Evolutionary conservation across 495 filamentous ascomycete genomes (phyloP), one percentile per base, ranked within the genome.

Genomic region (Aspergillus nidulans): DNA sequence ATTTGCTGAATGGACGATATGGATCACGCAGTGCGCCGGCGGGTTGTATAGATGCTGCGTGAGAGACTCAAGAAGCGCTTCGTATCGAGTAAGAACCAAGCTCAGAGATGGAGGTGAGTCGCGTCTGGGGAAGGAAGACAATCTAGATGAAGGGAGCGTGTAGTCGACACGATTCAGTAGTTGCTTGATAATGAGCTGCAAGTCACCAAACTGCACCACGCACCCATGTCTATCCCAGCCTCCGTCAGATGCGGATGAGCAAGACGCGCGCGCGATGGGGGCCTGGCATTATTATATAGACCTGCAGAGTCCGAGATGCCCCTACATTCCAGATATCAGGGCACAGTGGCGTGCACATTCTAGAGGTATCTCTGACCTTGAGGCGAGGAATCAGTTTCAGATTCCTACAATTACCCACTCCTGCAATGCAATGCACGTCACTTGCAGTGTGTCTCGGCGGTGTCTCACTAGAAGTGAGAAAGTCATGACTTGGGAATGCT

Each of bases 291-390:
- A 12, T 34, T 34, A 34, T 28, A 28, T 28, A 28, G 9, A 28
- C n/a, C 46, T 4, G 13, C 19, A 23, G 4, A 16, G 16, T 23
- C 6, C 21, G 13, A 39, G 30, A 45, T 45, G 32, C 47, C 32
- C 47, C 47, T 49, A 32, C 47, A 49, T 39, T 49, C 47, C 47
- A 49, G 32, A 15, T 26, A 47, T 34, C 30, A 32, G 8, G 18
- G 42, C 20, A 38, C 41, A 45, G 8, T n/a, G 10, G 25, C 25
- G 32, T 36, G 32, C 42, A n/a, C 42, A 45, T 45, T 45, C 42
- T 28, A 25, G 41, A 43, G 41, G 2, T 28, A 28, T 4, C 4
- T 28, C 26, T 28, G 26, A 9, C 26, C 26, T 4, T 9, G 26
- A 4, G 9, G 26, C 5, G 6, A 10, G 16, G 26, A 10, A 48